phyloP scores from a whole-genome alignment of 176 grass and related monocot genomes.

The Cenchrus purpureus region DNA sequence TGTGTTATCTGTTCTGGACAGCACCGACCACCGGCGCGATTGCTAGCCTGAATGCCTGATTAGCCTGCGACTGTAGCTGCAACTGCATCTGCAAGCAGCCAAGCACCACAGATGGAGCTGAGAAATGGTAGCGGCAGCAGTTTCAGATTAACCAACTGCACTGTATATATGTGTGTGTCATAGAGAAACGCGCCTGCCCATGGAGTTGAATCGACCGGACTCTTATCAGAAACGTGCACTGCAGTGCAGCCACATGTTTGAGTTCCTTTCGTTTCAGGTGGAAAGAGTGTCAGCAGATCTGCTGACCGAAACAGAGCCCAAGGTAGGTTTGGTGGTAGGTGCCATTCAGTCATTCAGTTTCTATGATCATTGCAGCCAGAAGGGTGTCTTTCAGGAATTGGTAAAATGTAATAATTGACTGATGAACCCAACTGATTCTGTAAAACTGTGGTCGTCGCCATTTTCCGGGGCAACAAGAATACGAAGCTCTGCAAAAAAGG shows the following conservation, averaged over 20 bases:
- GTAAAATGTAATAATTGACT: too few species aligned
- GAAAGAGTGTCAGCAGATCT: too few species aligned
- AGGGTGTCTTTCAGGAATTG: not conserved
- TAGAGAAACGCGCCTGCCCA: conserved; percentile 25
- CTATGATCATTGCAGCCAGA: not conserved
- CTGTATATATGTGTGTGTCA: not conserved
- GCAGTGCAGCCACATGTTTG: conserved; percentile 17
- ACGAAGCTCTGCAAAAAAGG: too few species aligned
- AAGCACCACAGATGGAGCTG: not conserved
- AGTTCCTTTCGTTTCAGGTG: not conserved
- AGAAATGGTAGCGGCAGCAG: not conserved
- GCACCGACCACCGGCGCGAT: not conserved
- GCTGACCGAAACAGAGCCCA: not conserved
- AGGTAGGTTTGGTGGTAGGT: not conserved
- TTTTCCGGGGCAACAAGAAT: too few species aligned
- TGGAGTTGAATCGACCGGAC: not conserved
- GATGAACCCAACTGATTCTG: too few species aligned
- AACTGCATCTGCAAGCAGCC: not conserved
- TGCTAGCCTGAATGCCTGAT: too few species aligned
- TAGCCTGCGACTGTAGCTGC: not conserved
- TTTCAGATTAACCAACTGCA: not conserved
- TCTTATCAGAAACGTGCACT: not conserved
- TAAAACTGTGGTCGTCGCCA: too few species aligned
- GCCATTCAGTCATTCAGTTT: not conserved
- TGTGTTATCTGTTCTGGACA: conserved; percentile 24